Conservation (phyloP, 2,329 filamentous ascomycete species). For the Diatrype stigma region DNA sequence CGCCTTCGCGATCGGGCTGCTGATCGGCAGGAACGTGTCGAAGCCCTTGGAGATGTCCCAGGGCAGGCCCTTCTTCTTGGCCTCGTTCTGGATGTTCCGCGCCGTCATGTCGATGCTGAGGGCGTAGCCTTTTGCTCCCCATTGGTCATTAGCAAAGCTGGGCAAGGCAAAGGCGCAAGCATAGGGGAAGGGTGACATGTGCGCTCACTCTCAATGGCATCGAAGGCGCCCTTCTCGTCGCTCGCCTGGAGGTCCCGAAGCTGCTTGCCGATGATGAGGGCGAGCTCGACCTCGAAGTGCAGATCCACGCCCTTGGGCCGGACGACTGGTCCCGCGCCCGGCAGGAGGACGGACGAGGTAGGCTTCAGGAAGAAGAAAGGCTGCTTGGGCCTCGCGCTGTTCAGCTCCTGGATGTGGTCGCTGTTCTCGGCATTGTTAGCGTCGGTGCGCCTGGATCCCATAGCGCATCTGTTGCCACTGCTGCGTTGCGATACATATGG, state of each 20-base stretch:
- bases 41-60: constrained; percentile 98
- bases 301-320: constrained; percentile 78
- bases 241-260: constrained; percentile 70
- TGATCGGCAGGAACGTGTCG: constrained; percentile 92
- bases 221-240: constrained; percentile 72
- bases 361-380: constrained; percentile 99
- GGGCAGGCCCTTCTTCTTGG: constrained; percentile 92
- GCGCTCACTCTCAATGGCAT: constrained; percentile 70
- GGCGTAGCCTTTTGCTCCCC: constrained; percentile 75
- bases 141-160: too few relatives aligned
- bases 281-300: constrained; percentile 95
- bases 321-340: constrained; percentile 73
- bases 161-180: too few relatives aligned
- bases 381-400: constrained; percentile 82
- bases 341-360: constrained; percentile 76
- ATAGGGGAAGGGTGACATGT: too few relatives aligned
- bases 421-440: too few relatives aligned
- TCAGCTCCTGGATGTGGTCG: constrained; percentile 90
- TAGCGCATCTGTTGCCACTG: too few relatives aligned
- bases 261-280: constrained; percentile 78
- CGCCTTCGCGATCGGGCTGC: constrained; percentile 72
- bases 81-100: constrained; percentile 91
- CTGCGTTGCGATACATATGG: too few relatives aligned
- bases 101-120: constrained; percentile 97
- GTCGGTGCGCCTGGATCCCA: too few relatives aligned